Evolutionary conservation across 768 basidiomycete species (phyloP).

Genomic region (Glaciozyma antarctica): DNA sequence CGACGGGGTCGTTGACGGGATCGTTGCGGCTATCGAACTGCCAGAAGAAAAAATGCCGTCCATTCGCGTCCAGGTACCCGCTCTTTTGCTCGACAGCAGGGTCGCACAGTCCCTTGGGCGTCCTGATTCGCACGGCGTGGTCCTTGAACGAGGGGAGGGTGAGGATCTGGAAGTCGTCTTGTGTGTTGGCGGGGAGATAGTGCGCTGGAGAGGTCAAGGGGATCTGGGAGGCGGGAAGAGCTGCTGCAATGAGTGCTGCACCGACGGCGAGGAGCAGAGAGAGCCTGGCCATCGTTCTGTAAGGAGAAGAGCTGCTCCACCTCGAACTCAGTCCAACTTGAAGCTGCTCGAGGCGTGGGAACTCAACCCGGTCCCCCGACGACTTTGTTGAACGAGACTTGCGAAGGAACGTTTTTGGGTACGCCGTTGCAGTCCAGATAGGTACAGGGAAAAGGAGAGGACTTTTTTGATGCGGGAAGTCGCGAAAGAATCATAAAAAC

Average conservation of each 20-base stretch:
- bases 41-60: slow-evolving; percentile 85
- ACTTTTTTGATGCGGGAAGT: too few species aligned
- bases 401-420: too few species aligned
- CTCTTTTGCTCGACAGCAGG: slow-evolving; percentile 22
- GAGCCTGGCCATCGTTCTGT: background rate
- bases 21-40: slow-evolving; percentile 64
- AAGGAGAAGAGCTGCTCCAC: too few species aligned
- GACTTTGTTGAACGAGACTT: too few species aligned
- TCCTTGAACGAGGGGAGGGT: slow-evolving; percentile 8
- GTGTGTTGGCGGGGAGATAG: too few species aligned
- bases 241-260: background rate
- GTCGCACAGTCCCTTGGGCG: slow-evolving; percentile 21
- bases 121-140: slow-evolving; percentile 12
- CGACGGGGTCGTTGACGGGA: slow-evolving; percentile 67
- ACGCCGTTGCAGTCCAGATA: too few species aligned
- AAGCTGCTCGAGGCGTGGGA: too few species aligned
- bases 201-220: background rate
- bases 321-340: too few species aligned
- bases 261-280: background rate
- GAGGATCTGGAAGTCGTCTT: background rate
- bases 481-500: too few species aligned
- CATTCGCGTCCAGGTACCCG: slow-evolving; percentile 42
- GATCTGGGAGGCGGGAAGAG: background rate
- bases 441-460: too few species aligned
- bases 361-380: too few species aligned